Percentiles rank a stretch among this genome's conserved stretches.
Conservation (phyloP, 495 filamentous ascomycete genomes). For the Aspergillus kassunensis region DNA sequence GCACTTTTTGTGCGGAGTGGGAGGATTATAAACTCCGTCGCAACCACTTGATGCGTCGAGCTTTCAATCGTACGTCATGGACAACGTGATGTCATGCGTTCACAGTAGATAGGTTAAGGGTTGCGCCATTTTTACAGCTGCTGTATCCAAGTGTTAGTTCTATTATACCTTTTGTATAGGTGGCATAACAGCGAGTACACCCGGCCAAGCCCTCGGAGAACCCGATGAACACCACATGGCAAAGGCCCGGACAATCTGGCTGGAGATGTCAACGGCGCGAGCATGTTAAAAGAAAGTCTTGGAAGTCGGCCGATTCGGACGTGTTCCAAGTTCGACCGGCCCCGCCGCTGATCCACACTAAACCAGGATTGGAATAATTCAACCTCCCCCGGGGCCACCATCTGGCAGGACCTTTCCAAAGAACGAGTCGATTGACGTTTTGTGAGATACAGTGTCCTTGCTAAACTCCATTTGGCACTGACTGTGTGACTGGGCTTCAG, state of each 20-base stretch:
- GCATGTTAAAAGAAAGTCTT: background rate
- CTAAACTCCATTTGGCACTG: too few relatives aligned
- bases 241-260: too few relatives aligned
- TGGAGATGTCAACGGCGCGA: too few relatives aligned
- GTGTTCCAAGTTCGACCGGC: background rate
- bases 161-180: background rate
- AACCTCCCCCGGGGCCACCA: background rate
- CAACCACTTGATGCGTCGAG: too few relatives aligned
- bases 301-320: background rate
- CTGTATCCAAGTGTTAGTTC: background rate
- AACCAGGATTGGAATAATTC: conserved; percentile 4
- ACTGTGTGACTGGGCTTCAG: too few relatives aligned
- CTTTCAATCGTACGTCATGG: conserved; percentile 24
- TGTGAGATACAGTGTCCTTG: too few relatives aligned
- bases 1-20: background rate
- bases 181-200: background rate
- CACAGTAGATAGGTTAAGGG: background rate
- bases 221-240: background rate
- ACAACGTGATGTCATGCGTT: conserved; percentile 37
- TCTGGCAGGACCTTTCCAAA: too few relatives aligned
- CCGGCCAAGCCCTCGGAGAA: background rate
- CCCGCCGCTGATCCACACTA: conserved; percentile 1
- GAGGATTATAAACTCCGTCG: background rate
- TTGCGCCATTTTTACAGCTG: background rate
- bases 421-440: too few relatives aligned